Evolutionary conservation across 2,329 filamentous ascomycete species (phyloP).

Genomic region (Hymenoscyphus albidus): DNA sequence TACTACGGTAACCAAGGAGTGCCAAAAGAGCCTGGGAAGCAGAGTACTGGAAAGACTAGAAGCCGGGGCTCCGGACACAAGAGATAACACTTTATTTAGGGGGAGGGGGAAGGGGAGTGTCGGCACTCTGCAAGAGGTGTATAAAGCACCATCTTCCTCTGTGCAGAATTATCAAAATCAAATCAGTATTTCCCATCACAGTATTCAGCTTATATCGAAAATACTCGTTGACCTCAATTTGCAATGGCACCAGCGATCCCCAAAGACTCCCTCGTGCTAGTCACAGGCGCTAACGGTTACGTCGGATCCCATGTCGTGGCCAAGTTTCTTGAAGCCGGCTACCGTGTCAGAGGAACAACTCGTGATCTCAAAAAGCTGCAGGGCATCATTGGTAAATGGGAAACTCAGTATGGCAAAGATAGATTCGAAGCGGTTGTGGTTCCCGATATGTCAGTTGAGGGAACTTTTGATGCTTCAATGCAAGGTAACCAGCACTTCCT

Average conservation of each 20-base stretch:
- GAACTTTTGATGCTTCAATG: slow-evolving; percentile 30
- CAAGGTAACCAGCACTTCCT: slow-evolving; percentile 18
- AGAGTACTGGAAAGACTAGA: too few species aligned
- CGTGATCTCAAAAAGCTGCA: slow-evolving; percentile 35
- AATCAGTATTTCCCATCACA: background rate
- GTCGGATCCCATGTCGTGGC: slow-evolving; percentile 41
- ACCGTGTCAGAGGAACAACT: slow-evolving; percentile 44
- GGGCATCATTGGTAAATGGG: background rate
- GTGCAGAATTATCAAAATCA: background rate
- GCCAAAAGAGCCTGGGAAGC: too few species aligned
- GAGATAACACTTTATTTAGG: too few species aligned
- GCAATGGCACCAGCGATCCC: slow-evolving; percentile 21
- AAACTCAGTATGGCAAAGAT: background rate
- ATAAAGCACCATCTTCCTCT: background rate
- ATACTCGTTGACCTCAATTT: background rate
- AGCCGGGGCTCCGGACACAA: too few species aligned
- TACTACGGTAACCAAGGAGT: too few species aligned
- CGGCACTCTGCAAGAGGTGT: background rate
- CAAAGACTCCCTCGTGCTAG: slow-evolving; percentile 37
- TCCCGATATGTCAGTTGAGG: slow-evolving; percentile 33
- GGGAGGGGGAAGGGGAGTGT: too few species aligned
- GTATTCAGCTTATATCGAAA: background rate
- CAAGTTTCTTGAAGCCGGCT: slow-evolving; percentile 39
- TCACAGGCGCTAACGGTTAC: slow-evolving; percentile 43
- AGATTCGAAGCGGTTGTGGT: slow-evolving; percentile 37